These are phyloP conservation scores for Kodamaea laetipori DNA, from an alignment of 805 yeast genomes.

Conservation along the genomic window DNA sequence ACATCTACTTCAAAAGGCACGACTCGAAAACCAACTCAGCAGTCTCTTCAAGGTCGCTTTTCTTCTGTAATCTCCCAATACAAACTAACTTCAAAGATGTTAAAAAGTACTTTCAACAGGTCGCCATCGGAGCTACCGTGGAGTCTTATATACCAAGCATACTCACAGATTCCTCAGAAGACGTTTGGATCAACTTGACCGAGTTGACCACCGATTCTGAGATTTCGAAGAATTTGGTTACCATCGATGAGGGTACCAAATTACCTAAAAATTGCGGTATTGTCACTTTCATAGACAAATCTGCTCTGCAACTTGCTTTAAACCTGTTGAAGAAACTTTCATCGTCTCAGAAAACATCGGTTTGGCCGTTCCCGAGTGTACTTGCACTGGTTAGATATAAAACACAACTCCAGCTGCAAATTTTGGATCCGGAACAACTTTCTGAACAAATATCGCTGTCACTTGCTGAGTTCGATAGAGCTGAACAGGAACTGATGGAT, in stretches of 20 bases:
- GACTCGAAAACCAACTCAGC: slow-evolving; percentile 38
- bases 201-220: slow-evolving; percentile 60
- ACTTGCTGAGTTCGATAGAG: slow-evolving; percentile 65
- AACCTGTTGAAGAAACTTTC: slow-evolving; percentile 57
- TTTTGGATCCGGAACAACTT: slow-evolving; percentile 53
- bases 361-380: slow-evolving; percentile 40
- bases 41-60: slow-evolving; percentile 52
- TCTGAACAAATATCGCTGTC: slow-evolving; percentile 59
- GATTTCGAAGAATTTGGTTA: slow-evolving; percentile 25
- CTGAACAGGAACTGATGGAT: slow-evolving; percentile 64
- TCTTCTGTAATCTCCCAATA: slow-evolving; percentile 75
- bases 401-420: slow-evolving; percentile 33
- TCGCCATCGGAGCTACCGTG: slow-evolving; percentile 66
- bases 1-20: slow-evolving; percentile 68
- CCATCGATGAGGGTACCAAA: slow-evolving; percentile 36
- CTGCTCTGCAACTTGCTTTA: slow-evolving; percentile 65
- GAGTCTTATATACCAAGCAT: slow-evolving; percentile 45
- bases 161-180: slow-evolving; percentile 45
- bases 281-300: slow-evolving; percentile 71
- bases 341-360: slow-evolving; percentile 22
- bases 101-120: slow-evolving; percentile 56
- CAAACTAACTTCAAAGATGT: slow-evolving; percentile 54
- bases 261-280: slow-evolving; percentile 76
- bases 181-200: slow-evolving; percentile 50
- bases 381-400: slow-evolving; percentile 48